A percentile compares a stretch with the other conserved stretches of the same genome.
Evolutionary conservation across 2,329 filamentous ascomycete species (phyloP).

Genomic region (Exophiala spinifera): DNA sequence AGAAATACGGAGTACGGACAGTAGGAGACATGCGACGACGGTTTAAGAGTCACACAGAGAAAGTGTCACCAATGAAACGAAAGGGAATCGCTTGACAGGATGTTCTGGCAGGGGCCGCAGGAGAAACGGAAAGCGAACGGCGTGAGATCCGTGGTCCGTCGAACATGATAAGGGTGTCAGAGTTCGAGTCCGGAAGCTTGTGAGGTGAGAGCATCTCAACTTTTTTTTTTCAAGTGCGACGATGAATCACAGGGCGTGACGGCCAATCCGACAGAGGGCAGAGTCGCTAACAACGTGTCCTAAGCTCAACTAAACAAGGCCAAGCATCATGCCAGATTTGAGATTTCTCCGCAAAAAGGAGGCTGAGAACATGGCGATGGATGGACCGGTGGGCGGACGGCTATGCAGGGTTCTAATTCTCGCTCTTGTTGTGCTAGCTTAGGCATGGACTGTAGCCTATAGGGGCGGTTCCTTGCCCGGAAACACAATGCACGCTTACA

Average conservation of each 20-base stretch:
- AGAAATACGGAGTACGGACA: background rate
- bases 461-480: too few species aligned
- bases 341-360: background rate
- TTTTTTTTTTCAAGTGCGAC: background rate
- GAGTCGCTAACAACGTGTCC: too few species aligned
- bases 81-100: conserved; percentile 3
- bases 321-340: too few species aligned
- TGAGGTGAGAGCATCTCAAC: background rate
- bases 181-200: background rate
- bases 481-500: too few species aligned
- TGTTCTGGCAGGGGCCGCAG: background rate
- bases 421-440: too few species aligned
- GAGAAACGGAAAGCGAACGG: conserved; percentile 7
- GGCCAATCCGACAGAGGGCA: background rate
- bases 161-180: too few species aligned
- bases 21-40: conserved; percentile 4
- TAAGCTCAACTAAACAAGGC: too few species aligned
- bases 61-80: conserved; percentile 13
- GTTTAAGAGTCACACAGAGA: conserved; percentile 12
- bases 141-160: background rate
- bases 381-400: background rate
- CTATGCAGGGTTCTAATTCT: background rate
- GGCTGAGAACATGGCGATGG: background rate
- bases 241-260: background rate
- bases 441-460: too few species aligned